Evolutionary conservation across 768 basidiomycete species (phyloP).

Genomic region (Tulasnella sp.): DNA sequence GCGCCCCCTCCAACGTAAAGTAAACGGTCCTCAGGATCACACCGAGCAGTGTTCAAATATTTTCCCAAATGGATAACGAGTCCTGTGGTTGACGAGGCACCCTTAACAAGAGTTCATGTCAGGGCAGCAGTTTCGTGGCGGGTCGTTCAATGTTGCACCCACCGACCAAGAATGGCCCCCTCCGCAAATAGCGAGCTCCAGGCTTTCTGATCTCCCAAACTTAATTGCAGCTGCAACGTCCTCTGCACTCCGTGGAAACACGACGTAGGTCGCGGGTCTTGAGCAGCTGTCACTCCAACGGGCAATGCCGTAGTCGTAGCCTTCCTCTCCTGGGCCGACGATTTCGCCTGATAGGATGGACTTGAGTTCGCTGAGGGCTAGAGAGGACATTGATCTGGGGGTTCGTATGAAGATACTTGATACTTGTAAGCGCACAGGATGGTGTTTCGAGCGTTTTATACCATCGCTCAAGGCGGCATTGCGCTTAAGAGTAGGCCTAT

Average conservation of each 20-base stretch:
- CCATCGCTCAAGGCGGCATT: background rate
- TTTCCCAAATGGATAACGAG: conserved; percentile 27
- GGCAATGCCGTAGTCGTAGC: conserved; percentile 36
- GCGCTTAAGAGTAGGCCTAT: background rate
- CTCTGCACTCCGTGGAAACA: conserved; percentile 37
- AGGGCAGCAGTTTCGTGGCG: background rate
- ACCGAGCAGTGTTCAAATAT: conserved; percentile 15
- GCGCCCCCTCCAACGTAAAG: conserved; percentile 24
- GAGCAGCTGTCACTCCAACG: conserved; percentile 39
- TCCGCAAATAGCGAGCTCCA: conserved; percentile 28
- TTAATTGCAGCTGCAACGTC: conserved; percentile 38
- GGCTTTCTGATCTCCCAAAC: conserved; percentile 14
- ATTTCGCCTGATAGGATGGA: conserved; percentile 1
- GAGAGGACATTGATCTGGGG: background rate
- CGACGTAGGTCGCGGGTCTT: conserved; percentile 13
- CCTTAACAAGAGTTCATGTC: conserved; percentile 44
- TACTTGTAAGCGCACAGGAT: background rate
- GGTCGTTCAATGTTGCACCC: background rate
- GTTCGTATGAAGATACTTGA: background rate
- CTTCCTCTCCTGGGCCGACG: conserved; percentile 18
- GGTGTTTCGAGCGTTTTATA: background rate
- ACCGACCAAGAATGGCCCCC: conserved; percentile 25
- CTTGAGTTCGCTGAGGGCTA: background rate
- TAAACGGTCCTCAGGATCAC: conserved; percentile 9
- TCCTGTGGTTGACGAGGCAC: conserved; percentile 39